phyloP scores from a whole-genome alignment of 1,139 yeast species.

The Dujonia santamariae region DNA sequence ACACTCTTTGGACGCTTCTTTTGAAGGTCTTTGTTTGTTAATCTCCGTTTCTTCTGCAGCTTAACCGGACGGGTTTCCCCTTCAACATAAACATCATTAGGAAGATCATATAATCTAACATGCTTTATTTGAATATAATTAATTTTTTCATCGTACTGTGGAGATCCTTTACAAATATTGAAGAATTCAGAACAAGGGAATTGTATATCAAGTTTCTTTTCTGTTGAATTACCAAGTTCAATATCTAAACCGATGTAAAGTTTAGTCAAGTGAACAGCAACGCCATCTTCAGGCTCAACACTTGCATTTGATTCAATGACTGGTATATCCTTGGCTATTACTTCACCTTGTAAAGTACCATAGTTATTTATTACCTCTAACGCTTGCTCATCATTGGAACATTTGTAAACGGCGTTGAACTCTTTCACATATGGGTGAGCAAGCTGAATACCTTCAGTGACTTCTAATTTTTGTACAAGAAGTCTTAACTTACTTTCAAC shows the following conservation, averaged over 20 bases:
- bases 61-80: constrained; percentile 74
- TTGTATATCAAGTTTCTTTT: constrained; percentile 77
- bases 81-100: constrained; percentile 78
- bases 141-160: constrained; percentile 57
- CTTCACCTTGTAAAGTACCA: constrained; percentile 49
- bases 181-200: constrained; percentile 89
- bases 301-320: constrained; percentile 14
- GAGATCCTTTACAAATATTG: constrained; percentile 73
- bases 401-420: constrained; percentile 46
- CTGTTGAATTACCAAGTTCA: constrained; percentile 42
- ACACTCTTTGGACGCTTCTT: constrained; percentile 18
- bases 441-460: constrained; percentile 64
- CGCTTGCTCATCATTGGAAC: constrained; percentile 53
- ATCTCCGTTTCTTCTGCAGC: constrained; percentile 27
- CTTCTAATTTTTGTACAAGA: constrained; percentile 78
- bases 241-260: constrained; percentile 79
- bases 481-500: constrained; percentile 85
- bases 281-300: constrained; percentile 14
- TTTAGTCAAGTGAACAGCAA: constrained; percentile 60
- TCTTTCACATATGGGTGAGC: constrained; percentile 92
- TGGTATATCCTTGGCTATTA: constrained; percentile 9
- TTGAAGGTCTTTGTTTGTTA: constrained; percentile 11
- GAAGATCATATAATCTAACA: constrained; percentile 77
- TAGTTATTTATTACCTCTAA: constrained; percentile 52
- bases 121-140: constrained; percentile 67